Conservation (phyloP, 148 eudicot genomes). For the Dysphania ambrosioides region DNA sequence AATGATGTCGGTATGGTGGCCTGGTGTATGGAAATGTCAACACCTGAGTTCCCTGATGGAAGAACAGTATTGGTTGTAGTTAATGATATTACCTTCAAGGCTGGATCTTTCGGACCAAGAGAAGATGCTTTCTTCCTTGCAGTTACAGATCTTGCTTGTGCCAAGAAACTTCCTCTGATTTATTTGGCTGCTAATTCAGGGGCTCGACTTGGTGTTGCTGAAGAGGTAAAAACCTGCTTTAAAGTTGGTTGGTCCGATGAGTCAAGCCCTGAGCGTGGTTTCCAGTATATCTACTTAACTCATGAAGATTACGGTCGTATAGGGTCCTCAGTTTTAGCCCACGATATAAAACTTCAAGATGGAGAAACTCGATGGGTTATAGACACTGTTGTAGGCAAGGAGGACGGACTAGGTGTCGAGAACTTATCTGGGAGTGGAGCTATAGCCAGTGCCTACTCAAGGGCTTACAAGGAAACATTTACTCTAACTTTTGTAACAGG, state of each 20-base stretch:
- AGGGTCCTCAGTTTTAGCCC: slow-evolving; percentile 76
- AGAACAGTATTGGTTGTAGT: slow-evolving; percentile 72
- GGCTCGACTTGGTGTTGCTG: slow-evolving; percentile 93
- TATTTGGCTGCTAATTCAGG: slow-evolving; percentile 98
- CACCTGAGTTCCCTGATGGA: slow-evolving; percentile 95
- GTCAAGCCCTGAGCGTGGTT: slow-evolving; percentile 75
- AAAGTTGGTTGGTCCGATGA: slow-evolving; percentile 96
- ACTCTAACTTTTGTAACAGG: slow-evolving; percentile 95
- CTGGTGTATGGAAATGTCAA: slow-evolving; percentile 84
- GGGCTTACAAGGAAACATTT: slow-evolving; percentile 91
- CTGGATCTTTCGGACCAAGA: slow-evolving; percentile 91
- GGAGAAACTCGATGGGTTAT: slow-evolving; percentile 85
- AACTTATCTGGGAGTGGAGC: slow-evolving; percentile 97
- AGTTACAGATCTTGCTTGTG: slow-evolving; percentile 86
- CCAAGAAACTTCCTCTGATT: slow-evolving; percentile 79
- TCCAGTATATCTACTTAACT: slow-evolving; percentile 83
- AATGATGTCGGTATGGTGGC: slow-evolving; percentile 98
- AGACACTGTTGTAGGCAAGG: slow-evolving; percentile 93
- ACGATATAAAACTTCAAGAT: slow-evolving; percentile 60
- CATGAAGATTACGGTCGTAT: slow-evolving; percentile 67
- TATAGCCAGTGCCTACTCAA: slow-evolving; percentile 93
- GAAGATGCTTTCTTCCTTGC: slow-evolving; percentile 96
- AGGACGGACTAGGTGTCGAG: slow-evolving; percentile 95
- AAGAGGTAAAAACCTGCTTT: slow-evolving; percentile 93
- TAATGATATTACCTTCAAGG: slow-evolving; percentile 89